Conservation (phyloP, 2,329 filamentous ascomycete species). For the Aureobasidium sp. region DNA sequence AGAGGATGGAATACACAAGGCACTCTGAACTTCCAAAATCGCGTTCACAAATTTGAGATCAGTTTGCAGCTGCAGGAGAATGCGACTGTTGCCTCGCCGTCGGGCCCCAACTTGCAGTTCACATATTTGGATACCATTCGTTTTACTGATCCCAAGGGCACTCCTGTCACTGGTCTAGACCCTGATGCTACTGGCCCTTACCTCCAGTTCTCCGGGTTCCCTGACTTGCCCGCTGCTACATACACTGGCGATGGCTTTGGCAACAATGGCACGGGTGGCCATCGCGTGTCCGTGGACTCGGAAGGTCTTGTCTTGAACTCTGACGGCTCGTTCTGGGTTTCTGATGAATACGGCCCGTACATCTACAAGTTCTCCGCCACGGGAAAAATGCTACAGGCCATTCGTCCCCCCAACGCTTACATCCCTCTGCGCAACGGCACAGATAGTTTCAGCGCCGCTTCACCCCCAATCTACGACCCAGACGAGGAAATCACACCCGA, state of each 20-base stretch:
- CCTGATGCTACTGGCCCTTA: constrained; percentile 47
- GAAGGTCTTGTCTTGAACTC: constrained; percentile 58
- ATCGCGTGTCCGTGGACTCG: constrained; percentile 54
- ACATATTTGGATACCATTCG: constrained; percentile 59
- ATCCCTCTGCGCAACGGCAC: constrained; percentile 57
- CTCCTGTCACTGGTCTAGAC: constrained; percentile 58
- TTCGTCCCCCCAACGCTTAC: constrained; percentile 58
- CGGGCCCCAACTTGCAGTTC: constrained; percentile 54
- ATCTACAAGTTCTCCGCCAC: constrained; percentile 56
- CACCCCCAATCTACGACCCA: constrained; percentile 54
- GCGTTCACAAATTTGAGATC: constrained; percentile 62
- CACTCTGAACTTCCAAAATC: constrained; percentile 59
- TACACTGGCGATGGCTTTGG: constrained; percentile 65
- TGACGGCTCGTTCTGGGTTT: constrained; percentile 60
- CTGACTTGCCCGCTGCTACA: constrained; percentile 54
- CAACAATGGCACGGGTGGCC: constrained; percentile 51
- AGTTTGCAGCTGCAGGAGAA: constrained; percentile 48
- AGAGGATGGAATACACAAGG: constrained; percentile 69
- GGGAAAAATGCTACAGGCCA: constrained; percentile 56
- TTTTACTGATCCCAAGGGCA: constrained; percentile 56
- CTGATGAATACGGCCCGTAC: constrained; percentile 65
- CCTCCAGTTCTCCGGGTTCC: constrained; percentile 51
- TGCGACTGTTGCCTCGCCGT: constrained; percentile 48
- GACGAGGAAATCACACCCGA: constrained; percentile 44
- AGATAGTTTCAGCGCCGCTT: constrained; percentile 56